phyloP scores from a whole-genome alignment of 768 basidiomycete genomes.

The Rhizopogon sp. region DNA sequence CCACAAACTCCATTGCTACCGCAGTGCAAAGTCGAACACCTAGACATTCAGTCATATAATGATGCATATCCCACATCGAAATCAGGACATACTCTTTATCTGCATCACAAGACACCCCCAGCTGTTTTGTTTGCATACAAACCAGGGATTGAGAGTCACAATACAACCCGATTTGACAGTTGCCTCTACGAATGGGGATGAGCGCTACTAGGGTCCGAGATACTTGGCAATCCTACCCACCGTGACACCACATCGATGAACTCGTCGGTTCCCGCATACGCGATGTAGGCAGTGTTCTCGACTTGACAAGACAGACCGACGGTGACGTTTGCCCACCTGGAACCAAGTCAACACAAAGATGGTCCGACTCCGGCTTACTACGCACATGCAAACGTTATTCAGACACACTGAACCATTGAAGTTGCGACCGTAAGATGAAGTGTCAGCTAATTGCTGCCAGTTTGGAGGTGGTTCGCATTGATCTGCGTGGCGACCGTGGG shows the following conservation, averaged over 20 bases:
- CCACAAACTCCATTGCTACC: slow-evolving; percentile 58
- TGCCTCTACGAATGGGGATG: slow-evolving; percentile 39
- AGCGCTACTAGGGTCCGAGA: not conserved
- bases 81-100: slow-evolving; percentile 47
- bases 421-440: slow-evolving; percentile 61
- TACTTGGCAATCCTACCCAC: slow-evolving; percentile 31
- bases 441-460: slow-evolving; percentile 56
- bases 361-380: slow-evolving; percentile 2
- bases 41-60: slow-evolving; percentile 20
- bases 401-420: slow-evolving; percentile 82
- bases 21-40: slow-evolving; percentile 79
- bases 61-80: slow-evolving; percentile 34
- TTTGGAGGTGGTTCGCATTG: slow-evolving; percentile 72
- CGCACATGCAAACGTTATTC: slow-evolving; percentile 78
- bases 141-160: slow-evolving; percentile 59
- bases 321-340: slow-evolving; percentile 77
- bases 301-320: slow-evolving; percentile 56
- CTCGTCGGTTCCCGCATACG: slow-evolving; percentile 51
- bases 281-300: slow-evolving; percentile 79
- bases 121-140: slow-evolving; percentile 53
- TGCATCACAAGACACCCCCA: slow-evolving; percentile 56
- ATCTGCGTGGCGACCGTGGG: slow-evolving; percentile 40
- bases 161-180: slow-evolving; percentile 70
- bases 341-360: not conserved
- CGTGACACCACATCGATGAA: slow-evolving; percentile 80